phyloP scores from a whole-genome alignment of 352 stramenopile species.

The Globisporangium spinosum region DNA sequence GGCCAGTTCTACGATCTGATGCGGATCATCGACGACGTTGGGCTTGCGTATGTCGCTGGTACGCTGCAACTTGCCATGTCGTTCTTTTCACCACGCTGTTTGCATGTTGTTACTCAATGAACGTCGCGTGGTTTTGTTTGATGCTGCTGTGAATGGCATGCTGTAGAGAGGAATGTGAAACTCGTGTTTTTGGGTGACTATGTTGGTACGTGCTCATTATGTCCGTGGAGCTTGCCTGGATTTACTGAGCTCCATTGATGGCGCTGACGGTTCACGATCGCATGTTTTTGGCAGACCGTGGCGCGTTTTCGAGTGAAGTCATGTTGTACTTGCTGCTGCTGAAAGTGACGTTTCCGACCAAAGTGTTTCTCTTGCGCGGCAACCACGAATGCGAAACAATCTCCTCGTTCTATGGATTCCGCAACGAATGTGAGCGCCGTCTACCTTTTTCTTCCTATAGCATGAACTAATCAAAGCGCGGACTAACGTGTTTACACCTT shows the following conservation, averaged over 20 bases:
- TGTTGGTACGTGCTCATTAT: conserved; percentile 35
- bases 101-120: background rate
- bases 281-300: conserved; percentile 38
- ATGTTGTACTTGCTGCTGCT: conserved; percentile 76
- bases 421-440: conserved; percentile 53
- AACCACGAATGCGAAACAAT: conserved; percentile 87
- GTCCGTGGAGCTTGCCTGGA: background rate
- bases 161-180: conserved; percentile 40
- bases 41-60: conserved; percentile 36
- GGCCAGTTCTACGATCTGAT: conserved; percentile 80
- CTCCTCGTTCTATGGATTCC: conserved; percentile 84
- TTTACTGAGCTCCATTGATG: background rate
- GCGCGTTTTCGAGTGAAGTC: conserved; percentile 78
- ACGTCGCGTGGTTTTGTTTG: background rate
- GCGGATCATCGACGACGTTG: conserved; percentile 50
- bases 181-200: conserved; percentile 80
- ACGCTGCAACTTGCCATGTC: background rate
- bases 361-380: conserved; percentile 65
- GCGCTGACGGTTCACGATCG: background rate
- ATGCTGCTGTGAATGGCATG: background rate
- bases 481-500: too few relatives aligned
- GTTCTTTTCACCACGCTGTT: background rate
- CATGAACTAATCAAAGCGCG: background rate
- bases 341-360: conserved; percentile 55
- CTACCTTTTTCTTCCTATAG: background rate